Base-by-base conservation (phyloP, 495 filamentous ascomycete genomes). In the Annulohypoxylon maeteangense region DNA sequence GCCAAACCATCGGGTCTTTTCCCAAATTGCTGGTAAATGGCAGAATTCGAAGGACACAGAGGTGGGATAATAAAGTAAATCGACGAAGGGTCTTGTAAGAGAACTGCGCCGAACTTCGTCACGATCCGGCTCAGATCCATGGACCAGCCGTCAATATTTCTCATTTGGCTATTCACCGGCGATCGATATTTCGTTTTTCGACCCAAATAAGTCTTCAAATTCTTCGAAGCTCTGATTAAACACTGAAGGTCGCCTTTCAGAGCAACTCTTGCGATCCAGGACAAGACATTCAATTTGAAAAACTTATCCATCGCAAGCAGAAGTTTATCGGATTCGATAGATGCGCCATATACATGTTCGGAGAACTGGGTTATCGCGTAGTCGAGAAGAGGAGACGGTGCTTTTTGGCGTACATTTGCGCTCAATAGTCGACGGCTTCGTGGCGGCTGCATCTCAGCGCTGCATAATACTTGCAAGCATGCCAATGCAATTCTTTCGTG, bases 1-100 rank as follows among this genome's bases (percentile, higher is more conserved):
- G 8, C 34, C 34, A 57, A n/a, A 16, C 54, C 32, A 32, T 42
- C 54, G 8, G 34, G 54, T 12, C 54, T 10, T 57, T 57, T 57
- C 12, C 34, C 47, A 27, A 51, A 51, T 25, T 29, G 47, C 22
- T 51, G 31, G 16, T 57, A n/a, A 25, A 42, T 40, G 2, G 34
- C 16, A 57, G 54, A 57, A 12, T 20, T 32, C 1, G 32, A 57
- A 25, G 54, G 54, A n/a, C 54, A 57, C 3, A 57, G 18, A 42
- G 34, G 34, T 3, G 54, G 54, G 34, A 51, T 51, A 27, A 51
- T 29, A n/a, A 51, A 51, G 16, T 51, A 51, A 7, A 51, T 27
- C 20, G 47, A 51, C 10, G 47, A 51, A 27, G 47, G 47, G 11
- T 51, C 47, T 6, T 29, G 3, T 29, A 51, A 27, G 22, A 51